Evolutionary conservation across 1,139 yeast genomes (phyloP).

Genomic region (Hemisphaericaspora subhashii): DNA sequence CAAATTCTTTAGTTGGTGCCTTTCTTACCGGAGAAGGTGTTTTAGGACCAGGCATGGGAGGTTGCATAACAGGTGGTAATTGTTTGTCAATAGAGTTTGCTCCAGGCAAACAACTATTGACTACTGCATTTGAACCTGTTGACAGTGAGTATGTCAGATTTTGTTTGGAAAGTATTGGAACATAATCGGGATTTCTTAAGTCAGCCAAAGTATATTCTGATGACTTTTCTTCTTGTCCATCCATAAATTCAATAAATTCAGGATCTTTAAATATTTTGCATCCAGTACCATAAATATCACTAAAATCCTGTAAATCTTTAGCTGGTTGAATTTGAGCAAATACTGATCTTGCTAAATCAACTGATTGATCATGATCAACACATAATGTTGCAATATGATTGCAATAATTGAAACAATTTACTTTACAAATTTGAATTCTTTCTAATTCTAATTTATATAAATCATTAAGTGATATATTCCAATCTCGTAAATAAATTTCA

Average conservation of each 20-base stretch:
- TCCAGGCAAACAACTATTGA: background rate
- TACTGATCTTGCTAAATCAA: slow-evolving; percentile 65
- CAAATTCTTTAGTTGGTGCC: slow-evolving; percentile 17
- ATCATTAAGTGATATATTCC: slow-evolving; percentile 69
- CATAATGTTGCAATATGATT: slow-evolving; percentile 75
- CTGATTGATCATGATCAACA: slow-evolving; percentile 74
- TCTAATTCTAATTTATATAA: slow-evolving; percentile 78
- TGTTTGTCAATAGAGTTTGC: slow-evolving; percentile 1
- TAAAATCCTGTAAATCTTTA: slow-evolving; percentile 59
- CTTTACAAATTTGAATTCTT: slow-evolving; percentile 71
- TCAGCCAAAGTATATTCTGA: slow-evolving; percentile 27
- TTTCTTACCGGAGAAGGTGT: slow-evolving; percentile 24
- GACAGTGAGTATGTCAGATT: slow-evolving; percentile 25
- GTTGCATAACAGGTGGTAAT: slow-evolving; percentile 2
- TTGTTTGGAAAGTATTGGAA: slow-evolving; percentile 33
- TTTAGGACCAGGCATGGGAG: slow-evolving; percentile 11
- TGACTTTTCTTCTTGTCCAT: slow-evolving; percentile 33
- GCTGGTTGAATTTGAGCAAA: slow-evolving; percentile 70
- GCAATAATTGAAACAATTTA: slow-evolving; percentile 81
- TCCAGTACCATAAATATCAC: slow-evolving; percentile 64
- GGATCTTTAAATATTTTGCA: slow-evolving; percentile 60
- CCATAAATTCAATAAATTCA: slow-evolving; percentile 39
- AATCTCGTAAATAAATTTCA: slow-evolving; percentile 74
- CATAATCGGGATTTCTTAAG: slow-evolving; percentile 37
- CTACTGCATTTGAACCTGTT: slow-evolving; percentile 3